Evolutionary conservation across 2,329 filamentous ascomycete species (phyloP).

Genomic region (Sarocladium oryzae): DNA sequence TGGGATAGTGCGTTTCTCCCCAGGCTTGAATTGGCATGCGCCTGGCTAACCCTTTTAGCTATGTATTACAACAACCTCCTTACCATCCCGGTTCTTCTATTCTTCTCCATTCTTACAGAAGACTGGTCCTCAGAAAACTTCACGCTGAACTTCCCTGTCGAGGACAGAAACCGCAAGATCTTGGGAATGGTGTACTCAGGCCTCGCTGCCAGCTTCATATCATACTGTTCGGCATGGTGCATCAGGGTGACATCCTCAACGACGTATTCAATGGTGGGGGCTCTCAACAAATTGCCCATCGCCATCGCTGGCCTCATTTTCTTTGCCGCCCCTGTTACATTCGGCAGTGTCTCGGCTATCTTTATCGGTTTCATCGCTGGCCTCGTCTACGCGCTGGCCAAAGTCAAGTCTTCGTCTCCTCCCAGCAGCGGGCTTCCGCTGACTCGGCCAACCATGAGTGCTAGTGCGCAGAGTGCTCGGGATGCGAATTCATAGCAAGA

Average conservation of each 20-base stretch:
- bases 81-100: constrained; percentile 77
- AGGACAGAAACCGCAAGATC: constrained; percentile 66
- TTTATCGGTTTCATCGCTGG: constrained; percentile 79
- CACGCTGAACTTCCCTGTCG: constrained; percentile 70
- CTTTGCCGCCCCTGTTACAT: constrained; percentile 82
- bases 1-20: constrained; percentile 71
- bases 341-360: constrained; percentile 82
- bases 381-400: constrained; percentile 61
- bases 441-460: constrained; percentile 65
- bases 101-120: constrained; percentile 71
- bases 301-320: constrained; percentile 81
- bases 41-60: constrained; percentile 45
- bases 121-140: constrained; percentile 83
- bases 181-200: constrained; percentile 84
- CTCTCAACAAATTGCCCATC: constrained; percentile 89
- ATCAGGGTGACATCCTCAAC: constrained; percentile 89
- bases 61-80: constrained; percentile 99
- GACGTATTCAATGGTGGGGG: constrained; percentile 95
- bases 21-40: background rate
- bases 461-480: constrained; percentile 83
- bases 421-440: constrained; percentile 63
- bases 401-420: constrained; percentile 55
- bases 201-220: constrained; percentile 84
- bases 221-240: constrained; percentile 92
- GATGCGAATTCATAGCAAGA: constrained; percentile 45